phyloP scores from a whole-genome alignment of 441 rosid genomes.

The Corymbia citriodora region DNA sequence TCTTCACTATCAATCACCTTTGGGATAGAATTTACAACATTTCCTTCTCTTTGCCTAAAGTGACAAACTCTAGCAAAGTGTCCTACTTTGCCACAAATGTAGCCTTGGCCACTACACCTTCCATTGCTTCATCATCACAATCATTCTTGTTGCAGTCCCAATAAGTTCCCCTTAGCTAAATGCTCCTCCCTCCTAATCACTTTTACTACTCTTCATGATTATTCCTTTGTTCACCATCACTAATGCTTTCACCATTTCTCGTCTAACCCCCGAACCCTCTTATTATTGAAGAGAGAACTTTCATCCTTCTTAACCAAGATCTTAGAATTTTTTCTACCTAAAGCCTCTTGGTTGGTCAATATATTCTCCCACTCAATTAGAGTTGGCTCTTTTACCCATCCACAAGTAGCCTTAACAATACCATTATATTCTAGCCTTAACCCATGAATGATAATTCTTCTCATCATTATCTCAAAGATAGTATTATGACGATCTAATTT shows the following conservation, averaged over 20 bases:
- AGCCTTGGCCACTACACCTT: neutral
- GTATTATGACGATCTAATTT: too few species aligned
- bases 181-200: neutral
- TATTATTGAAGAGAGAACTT: too few species aligned
- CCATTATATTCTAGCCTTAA: neutral
- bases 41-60: too few species aligned
- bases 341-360: too few species aligned
- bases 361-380: neutral
- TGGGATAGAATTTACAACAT: too few species aligned
- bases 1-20: too few species aligned
- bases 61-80: neutral
- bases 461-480: neutral
- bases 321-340: too few species aligned
- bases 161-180: neutral
- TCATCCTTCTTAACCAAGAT: too few species aligned
- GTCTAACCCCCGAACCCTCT: too few species aligned
- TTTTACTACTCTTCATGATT: neutral
- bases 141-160: neutral
- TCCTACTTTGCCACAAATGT: too few species aligned
- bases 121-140: neutral
- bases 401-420: neutral
- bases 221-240: neutral
- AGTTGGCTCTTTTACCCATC: neutral
- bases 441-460: neutral
- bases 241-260: neutral